Conservation (phyloP, 805 yeast genomes). For the Candida tammaniensis region DNA sequence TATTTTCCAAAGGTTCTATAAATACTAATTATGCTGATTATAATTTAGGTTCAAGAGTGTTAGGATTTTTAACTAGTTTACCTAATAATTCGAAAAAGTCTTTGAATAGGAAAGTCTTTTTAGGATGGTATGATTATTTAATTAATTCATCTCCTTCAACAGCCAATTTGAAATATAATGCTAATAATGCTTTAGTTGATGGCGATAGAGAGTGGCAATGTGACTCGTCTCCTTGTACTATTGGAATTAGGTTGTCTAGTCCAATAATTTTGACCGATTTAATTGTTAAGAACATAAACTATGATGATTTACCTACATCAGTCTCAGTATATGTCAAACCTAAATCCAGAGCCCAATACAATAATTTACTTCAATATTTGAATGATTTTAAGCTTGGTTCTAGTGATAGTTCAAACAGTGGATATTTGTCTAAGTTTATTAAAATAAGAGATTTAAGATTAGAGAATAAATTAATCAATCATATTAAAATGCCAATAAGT, state of each 20-base stretch:
- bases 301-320: conserved; percentile 15
- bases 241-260: conserved; percentile 34
- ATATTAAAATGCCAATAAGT: conserved; percentile 32
- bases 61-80: conserved; percentile 37
- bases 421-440: conserved; percentile 28
- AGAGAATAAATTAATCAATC: conserved; percentile 17
- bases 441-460: conserved; percentile 26
- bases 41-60: conserved; percentile 34
- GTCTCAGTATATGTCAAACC: conserved; percentile 33
- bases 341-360: conserved; percentile 16
- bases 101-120: conserved; percentile 23
- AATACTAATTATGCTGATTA: conserved; percentile 40
- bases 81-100: conserved; percentile 19
- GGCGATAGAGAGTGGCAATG: conserved; percentile 35
- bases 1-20: conserved; percentile 31
- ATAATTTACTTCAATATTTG: conserved; percentile 18
- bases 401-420: conserved; percentile 14
- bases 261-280: conserved; percentile 36
- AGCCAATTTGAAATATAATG: conserved; percentile 29
- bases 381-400: conserved; percentile 13
- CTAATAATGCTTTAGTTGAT: conserved; percentile 36
- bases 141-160: conserved; percentile 21
- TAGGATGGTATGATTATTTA: conserved; percentile 42
- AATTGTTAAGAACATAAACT: conserved; percentile 18
- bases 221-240: conserved; percentile 22